These are phyloP conservation scores for Chrysoporthe deuterocubensis DNA, from an alignment of 2,329 filamentous ascomycete genomes.

Conservation along the genomic window DNA sequence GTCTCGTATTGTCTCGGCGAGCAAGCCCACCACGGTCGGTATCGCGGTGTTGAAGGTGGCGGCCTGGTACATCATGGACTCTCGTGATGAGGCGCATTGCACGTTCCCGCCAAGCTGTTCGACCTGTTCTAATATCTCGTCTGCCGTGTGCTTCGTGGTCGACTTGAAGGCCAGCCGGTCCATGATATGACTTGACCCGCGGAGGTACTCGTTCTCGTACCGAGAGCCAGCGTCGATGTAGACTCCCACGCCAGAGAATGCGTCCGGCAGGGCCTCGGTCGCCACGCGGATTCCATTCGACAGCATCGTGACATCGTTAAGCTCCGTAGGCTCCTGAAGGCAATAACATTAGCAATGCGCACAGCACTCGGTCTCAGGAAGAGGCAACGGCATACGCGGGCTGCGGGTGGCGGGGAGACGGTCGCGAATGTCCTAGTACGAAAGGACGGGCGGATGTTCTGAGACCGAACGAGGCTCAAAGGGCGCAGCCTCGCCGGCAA, in stretches of 20 bases:
- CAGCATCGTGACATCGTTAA: constrained; percentile 86
- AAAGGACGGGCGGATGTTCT: constrained; percentile 25
- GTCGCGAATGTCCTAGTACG: constrained; percentile 25
- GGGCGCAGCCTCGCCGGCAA: constrained; percentile 24
- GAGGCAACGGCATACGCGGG: constrained; percentile 20
- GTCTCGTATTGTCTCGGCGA: constrained; percentile 92
- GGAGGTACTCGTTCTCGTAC: constrained; percentile 84
- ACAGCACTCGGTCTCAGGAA: not conserved
- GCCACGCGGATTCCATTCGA: constrained; percentile 93
- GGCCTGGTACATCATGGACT: constrained; percentile 98
- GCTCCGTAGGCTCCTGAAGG: constrained; percentile 76
- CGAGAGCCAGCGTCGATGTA: constrained; percentile 95
- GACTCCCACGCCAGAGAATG: constrained; percentile 92
- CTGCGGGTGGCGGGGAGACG: constrained; percentile 20
- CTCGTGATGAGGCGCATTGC: constrained; percentile 92
- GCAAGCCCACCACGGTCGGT: constrained; percentile 76
- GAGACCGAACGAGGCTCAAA: constrained; percentile 16
- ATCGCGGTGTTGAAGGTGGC: constrained; percentile 96
- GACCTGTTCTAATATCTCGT: constrained; percentile 85
- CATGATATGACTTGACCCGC: constrained; percentile 94
- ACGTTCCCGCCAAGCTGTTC: constrained; percentile 94
- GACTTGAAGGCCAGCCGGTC: constrained; percentile 94
- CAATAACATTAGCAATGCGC: constrained; percentile 6
- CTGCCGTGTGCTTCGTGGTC: constrained; percentile 71
- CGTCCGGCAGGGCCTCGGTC: constrained; percentile 90